Percentiles rank a stretch among this genome's conserved stretches.
Evolutionary conservation across 2,329 filamentous ascomycete genomes (phyloP).

Genomic region (Fusarium buharicum): DNA sequence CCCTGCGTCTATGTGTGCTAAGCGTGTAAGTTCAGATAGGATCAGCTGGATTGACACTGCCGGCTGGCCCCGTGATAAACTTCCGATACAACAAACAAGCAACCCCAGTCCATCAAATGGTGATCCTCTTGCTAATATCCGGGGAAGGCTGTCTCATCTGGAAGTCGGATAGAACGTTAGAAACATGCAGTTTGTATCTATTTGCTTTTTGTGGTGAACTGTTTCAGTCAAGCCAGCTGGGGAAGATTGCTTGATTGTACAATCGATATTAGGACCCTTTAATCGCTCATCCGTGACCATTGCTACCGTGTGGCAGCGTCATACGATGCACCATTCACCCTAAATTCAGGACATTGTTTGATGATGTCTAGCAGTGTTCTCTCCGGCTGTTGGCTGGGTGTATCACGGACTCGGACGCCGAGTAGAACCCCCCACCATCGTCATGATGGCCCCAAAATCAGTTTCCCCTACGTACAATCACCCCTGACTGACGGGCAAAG

Average conservation of each 20-base stretch:
- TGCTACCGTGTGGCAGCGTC: slow-evolving; percentile 7
- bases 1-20: slow-evolving; percentile 13
- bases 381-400: background rate
- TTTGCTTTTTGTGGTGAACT: background rate
- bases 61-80: slow-evolving; percentile 12
- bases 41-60: slow-evolving; percentile 24
- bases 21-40: slow-evolving; percentile 13
- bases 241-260: background rate
- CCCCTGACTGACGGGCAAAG: slow-evolving; percentile 10
- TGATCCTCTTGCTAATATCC: slow-evolving; percentile 4
- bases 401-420: slow-evolving; percentile 3
- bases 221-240: background rate
- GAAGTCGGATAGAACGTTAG: slow-evolving; percentile 7
- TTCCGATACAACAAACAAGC: slow-evolving; percentile 22
- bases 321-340: slow-evolving; percentile 4
- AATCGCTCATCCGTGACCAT: background rate
- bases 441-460: slow-evolving; percentile 21
- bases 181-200: slow-evolving; percentile 1
- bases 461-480: slow-evolving; percentile 1
- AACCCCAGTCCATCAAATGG: slow-evolving; percentile 25
- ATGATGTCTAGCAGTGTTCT: background rate
- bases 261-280: background rate
- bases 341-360: background rate
- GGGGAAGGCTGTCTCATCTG: slow-evolving; percentile 1
- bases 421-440: slow-evolving; percentile 5